Evolutionary conservation across 2,329 filamentous ascomycete species (phyloP).

Genomic region (Zalaria obscura): DNA sequence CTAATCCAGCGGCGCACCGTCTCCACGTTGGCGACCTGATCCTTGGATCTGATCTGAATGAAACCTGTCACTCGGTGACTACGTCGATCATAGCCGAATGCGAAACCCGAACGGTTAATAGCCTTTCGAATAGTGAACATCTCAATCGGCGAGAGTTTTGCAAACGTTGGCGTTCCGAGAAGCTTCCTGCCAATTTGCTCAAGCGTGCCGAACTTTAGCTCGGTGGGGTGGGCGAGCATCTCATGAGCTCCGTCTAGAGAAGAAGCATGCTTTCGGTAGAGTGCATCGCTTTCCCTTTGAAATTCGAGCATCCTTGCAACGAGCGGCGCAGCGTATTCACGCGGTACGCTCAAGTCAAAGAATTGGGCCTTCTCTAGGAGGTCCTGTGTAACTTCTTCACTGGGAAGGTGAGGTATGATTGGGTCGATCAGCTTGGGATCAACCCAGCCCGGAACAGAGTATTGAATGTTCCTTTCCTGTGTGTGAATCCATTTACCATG

Average conservation of each 20-base stretch:
- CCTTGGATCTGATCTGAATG: constrained; percentile 46
- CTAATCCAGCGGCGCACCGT: constrained; percentile 39
- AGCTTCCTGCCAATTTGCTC: constrained; percentile 30
- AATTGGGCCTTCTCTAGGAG: constrained; percentile 20
- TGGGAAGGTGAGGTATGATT: constrained; percentile 38
- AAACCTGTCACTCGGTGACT: constrained; percentile 40
- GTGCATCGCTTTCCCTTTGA: constrained; percentile 27
- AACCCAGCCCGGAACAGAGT: constrained; percentile 35
- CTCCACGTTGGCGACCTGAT: constrained; percentile 39
- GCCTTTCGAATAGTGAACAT: constrained; percentile 60
- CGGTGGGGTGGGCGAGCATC: constrained; percentile 27
- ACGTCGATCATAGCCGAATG: constrained; percentile 41
- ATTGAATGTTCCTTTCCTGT: constrained; percentile 25
- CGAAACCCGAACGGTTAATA: constrained; percentile 44
- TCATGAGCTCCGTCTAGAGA: constrained; percentile 36
- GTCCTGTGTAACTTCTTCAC: constrained; percentile 17
- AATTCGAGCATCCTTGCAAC: constrained; percentile 29
- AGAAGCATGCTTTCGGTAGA: constrained; percentile 32
- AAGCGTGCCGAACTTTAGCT: constrained; percentile 33
- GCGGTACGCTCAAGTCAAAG: constrained; percentile 28
- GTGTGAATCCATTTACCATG: constrained; percentile 34
- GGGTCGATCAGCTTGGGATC: constrained; percentile 29
- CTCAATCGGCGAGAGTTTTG: constrained; percentile 17
- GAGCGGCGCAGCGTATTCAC: constrained; percentile 29
- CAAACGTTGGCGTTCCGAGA: constrained; percentile 15